Percentiles rank a stretch among this genome's conserved stretches.
Conservation (phyloP, 345 rosid species). For the Turnera subulata region DNA sequence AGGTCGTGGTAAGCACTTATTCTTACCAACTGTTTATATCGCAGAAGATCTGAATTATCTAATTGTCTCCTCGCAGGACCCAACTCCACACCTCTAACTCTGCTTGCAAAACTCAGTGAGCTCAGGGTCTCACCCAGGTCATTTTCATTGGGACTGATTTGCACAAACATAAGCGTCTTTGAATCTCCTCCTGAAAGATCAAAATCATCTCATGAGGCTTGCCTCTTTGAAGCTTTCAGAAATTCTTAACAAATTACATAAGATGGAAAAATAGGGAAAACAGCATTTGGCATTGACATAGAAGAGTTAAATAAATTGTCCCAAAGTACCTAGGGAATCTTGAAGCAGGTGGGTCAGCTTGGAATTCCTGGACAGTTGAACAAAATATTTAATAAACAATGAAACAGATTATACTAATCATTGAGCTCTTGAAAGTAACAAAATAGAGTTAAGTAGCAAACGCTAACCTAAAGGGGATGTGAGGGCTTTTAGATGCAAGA, state of each 20-base stretch:
- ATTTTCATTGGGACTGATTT: slow-evolving; percentile 86
- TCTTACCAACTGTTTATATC: slow-evolving; percentile 80
- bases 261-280: background rate
- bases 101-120: slow-evolving; percentile 92
- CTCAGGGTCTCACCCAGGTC: slow-evolving; percentile 82
- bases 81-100: slow-evolving; percentile 93
- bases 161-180: slow-evolving; percentile 93
- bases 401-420: background rate
- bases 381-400: slow-evolving; percentile 9
- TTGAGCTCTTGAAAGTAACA: background rate
- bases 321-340: slow-evolving; percentile 70
- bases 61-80: slow-evolving; percentile 87
- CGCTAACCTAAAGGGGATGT: slow-evolving; percentile 80
- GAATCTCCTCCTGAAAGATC: slow-evolving; percentile 83
- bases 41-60: slow-evolving; percentile 68
- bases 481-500: slow-evolving; percentile 87
- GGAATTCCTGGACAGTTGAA: slow-evolving; percentile 65
- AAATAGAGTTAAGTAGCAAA: background rate
- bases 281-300: no score
- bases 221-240: background rate
- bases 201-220: slow-evolving; percentile 15
- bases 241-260: background rate
- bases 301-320: no score
- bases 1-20: background rate
- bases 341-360: slow-evolving; percentile 98